These are phyloP conservation scores for Xylaria venustula DNA, from an alignment of 495 filamentous ascomycete species.

Conservation along the genomic window DNA sequence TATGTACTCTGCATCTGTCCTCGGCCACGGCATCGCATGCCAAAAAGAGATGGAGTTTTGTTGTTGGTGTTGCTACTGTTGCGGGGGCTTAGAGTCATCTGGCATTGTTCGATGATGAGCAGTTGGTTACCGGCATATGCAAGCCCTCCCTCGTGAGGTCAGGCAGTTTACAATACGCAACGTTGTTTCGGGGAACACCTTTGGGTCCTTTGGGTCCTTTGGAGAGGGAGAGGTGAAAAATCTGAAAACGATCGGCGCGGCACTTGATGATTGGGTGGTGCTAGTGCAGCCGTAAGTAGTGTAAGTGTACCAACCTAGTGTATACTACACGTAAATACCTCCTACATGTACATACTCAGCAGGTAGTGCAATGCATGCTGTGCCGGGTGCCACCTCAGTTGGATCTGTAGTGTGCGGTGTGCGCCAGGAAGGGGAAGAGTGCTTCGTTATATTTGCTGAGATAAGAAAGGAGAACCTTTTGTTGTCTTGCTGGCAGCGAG, in stretches of 20 bases:
- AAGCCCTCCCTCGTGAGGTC: slow-evolving; percentile 2
- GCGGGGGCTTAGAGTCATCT: slow-evolving; percentile 1
- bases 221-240: not conserved
- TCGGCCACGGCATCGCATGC: too few species aligned
- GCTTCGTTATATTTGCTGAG: slow-evolving; percentile 1
- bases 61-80: not conserved
- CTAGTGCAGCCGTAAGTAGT: slow-evolving; percentile 4
- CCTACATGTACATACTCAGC: not conserved
- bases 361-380: not conserved
- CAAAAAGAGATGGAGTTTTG: too few species aligned
- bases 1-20: too few species aligned
- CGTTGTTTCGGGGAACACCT: too few species aligned
- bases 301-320: too few species aligned
- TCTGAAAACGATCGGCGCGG: slow-evolving; percentile 14
- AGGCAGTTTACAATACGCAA: not conserved
- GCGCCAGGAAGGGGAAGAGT: not conserved
- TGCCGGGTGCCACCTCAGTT: slow-evolving; percentile 19
- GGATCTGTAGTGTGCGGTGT: not conserved
- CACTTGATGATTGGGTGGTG: slow-evolving; percentile 29
- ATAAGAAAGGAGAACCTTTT: not conserved
- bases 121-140: slow-evolving; percentile 10
- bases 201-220: not conserved
- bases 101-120: not conserved
- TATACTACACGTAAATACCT: too few species aligned
- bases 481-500: not conserved